phyloP scores from a whole-genome alignment of 441 rosid species.

The Manihot esculenta region DNA sequence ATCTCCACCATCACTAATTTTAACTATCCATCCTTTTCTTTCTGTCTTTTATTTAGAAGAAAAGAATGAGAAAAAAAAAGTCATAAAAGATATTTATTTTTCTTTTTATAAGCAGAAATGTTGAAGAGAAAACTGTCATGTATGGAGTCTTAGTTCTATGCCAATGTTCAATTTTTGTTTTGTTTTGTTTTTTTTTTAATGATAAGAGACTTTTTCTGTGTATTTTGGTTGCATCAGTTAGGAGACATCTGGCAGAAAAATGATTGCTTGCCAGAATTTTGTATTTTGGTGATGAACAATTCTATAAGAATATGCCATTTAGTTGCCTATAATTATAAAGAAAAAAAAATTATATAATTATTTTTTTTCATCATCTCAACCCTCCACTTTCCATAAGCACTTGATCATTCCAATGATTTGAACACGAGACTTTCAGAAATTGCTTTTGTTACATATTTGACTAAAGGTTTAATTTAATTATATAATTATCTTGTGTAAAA shows the following conservation, averaged over 20 bases:
- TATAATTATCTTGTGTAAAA: background rate
- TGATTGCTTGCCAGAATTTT: background rate
- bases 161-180: background rate
- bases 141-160: constrained; percentile 3
- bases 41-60: background rate
- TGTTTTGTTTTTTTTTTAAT: background rate
- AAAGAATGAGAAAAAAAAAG: background rate
- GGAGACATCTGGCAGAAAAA: background rate
- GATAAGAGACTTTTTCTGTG: background rate
- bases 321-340: too few species aligned
- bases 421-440: background rate
- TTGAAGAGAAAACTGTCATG: background rate
- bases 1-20: background rate
- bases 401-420: background rate
- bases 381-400: background rate
- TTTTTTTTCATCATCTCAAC: too few species aligned
- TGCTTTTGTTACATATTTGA: background rate
- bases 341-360: too few species aligned
- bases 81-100: background rate
- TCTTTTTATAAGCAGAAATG: background rate
- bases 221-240: background rate
- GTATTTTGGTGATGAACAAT: background rate
- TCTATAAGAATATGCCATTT: too few species aligned
- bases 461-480: background rate
- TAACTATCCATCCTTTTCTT: background rate